phyloP scores from a whole-genome alignment of 1,284 basidiomycete species.

The Meira miltonrushii region DNA sequence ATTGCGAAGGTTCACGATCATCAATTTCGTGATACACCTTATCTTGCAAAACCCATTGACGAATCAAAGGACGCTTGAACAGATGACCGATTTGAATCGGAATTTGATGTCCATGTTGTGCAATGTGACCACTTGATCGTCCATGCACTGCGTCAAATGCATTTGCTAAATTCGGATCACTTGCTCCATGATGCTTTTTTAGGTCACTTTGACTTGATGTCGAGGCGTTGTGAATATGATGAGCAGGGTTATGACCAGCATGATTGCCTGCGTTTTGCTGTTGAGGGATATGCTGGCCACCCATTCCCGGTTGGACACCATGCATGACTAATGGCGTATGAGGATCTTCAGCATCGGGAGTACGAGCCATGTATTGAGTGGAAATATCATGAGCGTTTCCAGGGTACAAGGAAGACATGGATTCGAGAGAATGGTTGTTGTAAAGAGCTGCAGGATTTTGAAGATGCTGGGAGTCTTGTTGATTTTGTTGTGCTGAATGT shows the following conservation, averaged over 20 bases:
- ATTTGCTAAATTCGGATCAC: not conserved
- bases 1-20: slow-evolving; percentile 43
- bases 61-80: slow-evolving; percentile 46
- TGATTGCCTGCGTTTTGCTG: not conserved
- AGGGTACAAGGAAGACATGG: too few species aligned
- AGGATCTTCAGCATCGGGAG: too few species aligned
- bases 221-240: not conserved
- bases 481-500: too few species aligned
- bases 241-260: not conserved
- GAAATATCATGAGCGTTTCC: too few species aligned
- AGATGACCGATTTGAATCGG: slow-evolving; percentile 43
- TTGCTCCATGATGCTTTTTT: slow-evolving; percentile 1
- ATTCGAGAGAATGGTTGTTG: too few species aligned
- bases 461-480: too few species aligned
- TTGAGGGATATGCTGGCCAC: not conserved
- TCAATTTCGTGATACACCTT: slow-evolving; percentile 46
- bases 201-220: slow-evolving; percentile 4
- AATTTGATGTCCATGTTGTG: slow-evolving; percentile 19
- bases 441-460: too few species aligned
- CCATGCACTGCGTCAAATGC: slow-evolving; percentile 11
- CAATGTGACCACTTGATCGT: not conserved
- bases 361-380: too few species aligned
- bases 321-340: too few species aligned
- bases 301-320: not conserved
- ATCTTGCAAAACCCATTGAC: slow-evolving; percentile 49